Percentiles rank a stretch among this genome's conserved stretches.
Evolutionary conservation across 805 yeast species (phyloP).

Genomic region (Kuraishia ogatae): DNA sequence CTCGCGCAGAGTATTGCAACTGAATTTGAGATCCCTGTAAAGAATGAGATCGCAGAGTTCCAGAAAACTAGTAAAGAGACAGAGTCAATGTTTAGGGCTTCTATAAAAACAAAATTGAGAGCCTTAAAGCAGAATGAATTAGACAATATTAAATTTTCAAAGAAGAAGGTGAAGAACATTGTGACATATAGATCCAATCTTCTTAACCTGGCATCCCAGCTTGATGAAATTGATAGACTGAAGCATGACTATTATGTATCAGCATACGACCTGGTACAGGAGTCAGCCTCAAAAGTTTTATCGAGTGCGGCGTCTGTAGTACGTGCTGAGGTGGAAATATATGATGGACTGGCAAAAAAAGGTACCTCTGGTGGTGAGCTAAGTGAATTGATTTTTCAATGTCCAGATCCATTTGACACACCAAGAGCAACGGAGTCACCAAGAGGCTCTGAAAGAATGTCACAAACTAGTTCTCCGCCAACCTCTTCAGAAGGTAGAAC

Average conservation of each 20-base stretch:
- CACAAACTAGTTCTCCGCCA: not conserved
- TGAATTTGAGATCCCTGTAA: slow-evolving; percentile 48
- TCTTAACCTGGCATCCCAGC: slow-evolving; percentile 57
- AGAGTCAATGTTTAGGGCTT: slow-evolving; percentile 44
- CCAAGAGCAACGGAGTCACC: not conserved
- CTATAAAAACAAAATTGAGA: slow-evolving; percentile 42
- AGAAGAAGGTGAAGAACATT: slow-evolving; percentile 54
- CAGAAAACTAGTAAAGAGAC: slow-evolving; percentile 32
- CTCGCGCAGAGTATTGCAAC: slow-evolving; percentile 47
- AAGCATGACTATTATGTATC: slow-evolving; percentile 69
- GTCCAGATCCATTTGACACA: slow-evolving; percentile 54
- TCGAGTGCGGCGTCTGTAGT: slow-evolving; percentile 53
- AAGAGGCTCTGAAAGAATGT: not conserved
- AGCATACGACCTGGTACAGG: slow-evolving; percentile 52
- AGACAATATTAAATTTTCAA: slow-evolving; percentile 50
- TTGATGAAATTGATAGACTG: slow-evolving; percentile 70
- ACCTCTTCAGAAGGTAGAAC: not conserved
- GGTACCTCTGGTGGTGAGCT: slow-evolving; percentile 87
- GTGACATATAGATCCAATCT: slow-evolving; percentile 60
- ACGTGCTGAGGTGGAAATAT: slow-evolving; percentile 73
- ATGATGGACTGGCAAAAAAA: slow-evolving; percentile 72
- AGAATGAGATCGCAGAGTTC: slow-evolving; percentile 34
- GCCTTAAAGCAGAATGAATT: slow-evolving; percentile 51
- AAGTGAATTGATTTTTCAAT: slow-evolving; percentile 53
- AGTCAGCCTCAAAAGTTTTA: slow-evolving; percentile 47